phyloP scores from a whole-genome alignment of 805 yeast genomes.

The Starmerella bombi region DNA sequence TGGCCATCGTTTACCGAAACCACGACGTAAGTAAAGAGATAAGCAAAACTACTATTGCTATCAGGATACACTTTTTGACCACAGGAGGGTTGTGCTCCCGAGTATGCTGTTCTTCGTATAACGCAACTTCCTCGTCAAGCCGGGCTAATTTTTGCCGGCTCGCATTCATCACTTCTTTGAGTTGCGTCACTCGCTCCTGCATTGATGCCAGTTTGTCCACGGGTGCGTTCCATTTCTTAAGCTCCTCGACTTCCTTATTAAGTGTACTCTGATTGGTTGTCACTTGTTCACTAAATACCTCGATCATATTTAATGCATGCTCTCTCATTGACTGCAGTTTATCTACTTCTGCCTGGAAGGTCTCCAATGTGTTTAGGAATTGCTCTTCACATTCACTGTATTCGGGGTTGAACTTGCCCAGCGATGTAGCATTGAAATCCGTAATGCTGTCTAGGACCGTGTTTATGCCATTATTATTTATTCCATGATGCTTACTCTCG shows the following conservation, averaged over 20 bases:
- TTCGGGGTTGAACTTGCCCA: constrained; percentile 40
- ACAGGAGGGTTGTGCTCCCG: too few species aligned
- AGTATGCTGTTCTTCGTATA: too few species aligned
- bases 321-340: constrained; percentile 20
- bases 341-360: constrained; percentile 20
- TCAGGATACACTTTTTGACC: too few species aligned
- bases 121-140: constrained; percentile 18
- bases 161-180: constrained; percentile 19
- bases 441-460: constrained; percentile 43
- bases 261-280: constrained; percentile 14
- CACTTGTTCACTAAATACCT: constrained; percentile 18
- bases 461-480: too few species aligned
- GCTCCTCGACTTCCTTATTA: constrained; percentile 18
- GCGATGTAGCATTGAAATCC: constrained; percentile 38
- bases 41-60: too few species aligned
- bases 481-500: not conserved
- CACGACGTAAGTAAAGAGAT: too few species aligned
- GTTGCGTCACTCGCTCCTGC: constrained; percentile 19
- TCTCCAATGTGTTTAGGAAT: constrained; percentile 16
- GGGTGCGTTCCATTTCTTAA: constrained; percentile 21
- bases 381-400: constrained; percentile 17
- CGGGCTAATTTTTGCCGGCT: constrained; percentile 20
- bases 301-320: constrained; percentile 16
- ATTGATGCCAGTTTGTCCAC: constrained; percentile 20
- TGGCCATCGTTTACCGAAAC: too few species aligned